Evolutionary conservation across 129 eudicot genomes (phyloP), one percentile per base, ranked within the genome.

Genomic region (Scalesia atractyloides): DNA sequence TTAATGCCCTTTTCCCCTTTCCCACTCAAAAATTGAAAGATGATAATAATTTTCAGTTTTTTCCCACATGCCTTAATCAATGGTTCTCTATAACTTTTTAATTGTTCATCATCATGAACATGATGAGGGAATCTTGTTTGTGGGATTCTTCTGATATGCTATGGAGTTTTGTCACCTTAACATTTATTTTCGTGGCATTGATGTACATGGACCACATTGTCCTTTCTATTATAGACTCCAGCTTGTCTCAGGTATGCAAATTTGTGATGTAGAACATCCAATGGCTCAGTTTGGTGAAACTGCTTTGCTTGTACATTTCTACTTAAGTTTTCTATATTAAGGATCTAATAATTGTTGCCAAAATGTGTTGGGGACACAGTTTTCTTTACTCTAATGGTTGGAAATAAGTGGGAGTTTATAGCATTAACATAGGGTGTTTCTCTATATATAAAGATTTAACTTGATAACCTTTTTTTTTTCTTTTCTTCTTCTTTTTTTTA

Each of bases 121-220:
- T 54, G 1, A 73, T 73, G 64, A 60, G 74, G 80, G 71, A 54
- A 59, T 56, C 62, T 73, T 71, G 66, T 68, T 51, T 24, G 57
- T 57, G 51, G 37, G 61, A 8, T 51, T 51, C 57, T 51, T 17
- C 14, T 54, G 61, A 54, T 19, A 53, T 19, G 0, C 33, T 7
- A 18, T 54, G 9, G 9, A 7, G 30, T 19, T 7, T 7, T 54
- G 10, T 56, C 2, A 53, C 59, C 10, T 53, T 63, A 64, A 49
- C 81, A 70, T 66, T 57, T 65, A 30, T 61, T 14, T 57, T 39
- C 13, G 30, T 44, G n/a, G 37, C 50, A 48, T 69, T 77, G 76
- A 62, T 70, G 39, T 73, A 6, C 33, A 64, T 60, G 84, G 76
- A 80, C 80, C 84, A 68, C 80, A 80, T 62, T 77, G 82, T 77